Conservation (phyloP, 306 rosid genomes). For the Cucurbita moschata region DNA sequence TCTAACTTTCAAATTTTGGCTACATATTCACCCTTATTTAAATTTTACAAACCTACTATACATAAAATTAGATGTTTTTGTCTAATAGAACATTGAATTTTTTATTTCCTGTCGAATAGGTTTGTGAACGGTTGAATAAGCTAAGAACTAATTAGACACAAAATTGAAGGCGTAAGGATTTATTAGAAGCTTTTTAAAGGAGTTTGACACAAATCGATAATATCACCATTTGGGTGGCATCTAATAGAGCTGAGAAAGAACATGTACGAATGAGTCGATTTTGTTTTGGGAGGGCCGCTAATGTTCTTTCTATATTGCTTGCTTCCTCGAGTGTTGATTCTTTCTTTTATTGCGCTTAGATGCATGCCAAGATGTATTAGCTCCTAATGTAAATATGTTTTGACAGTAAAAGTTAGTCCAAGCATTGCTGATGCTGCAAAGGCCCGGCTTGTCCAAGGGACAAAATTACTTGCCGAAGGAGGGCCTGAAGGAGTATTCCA, state of each 20-base stretch:
- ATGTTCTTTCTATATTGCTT: neutral
- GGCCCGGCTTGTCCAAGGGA: constrained; percentile 55
- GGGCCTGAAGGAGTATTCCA: constrained; percentile 47
- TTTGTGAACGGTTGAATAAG: no score
- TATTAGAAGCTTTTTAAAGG: no score
- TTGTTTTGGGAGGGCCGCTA: neutral
- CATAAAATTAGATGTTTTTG: no score
- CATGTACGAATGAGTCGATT: neutral
- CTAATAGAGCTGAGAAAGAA: neutral
- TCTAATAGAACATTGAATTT: neutral
- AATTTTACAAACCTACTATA: no score
- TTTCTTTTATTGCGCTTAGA: neutral
- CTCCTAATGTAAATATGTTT: neutral
- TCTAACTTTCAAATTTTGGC: no score
- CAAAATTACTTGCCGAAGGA: constrained; percentile 46
- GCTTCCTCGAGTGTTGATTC: neutral
- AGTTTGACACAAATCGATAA: no score
- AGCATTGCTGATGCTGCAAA: constrained; percentile 45
- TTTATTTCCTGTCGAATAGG: no score
- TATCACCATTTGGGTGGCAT: neutral
- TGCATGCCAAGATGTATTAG: neutral
- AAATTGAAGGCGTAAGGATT: no score
- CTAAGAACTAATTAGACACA: no score
- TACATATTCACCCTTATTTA: no score
- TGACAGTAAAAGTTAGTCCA: constrained; percentile 28